Conservation (phyloP, 2,329 filamentous ascomycete genomes). For the Lasiodiplodia citricola region DNA sequence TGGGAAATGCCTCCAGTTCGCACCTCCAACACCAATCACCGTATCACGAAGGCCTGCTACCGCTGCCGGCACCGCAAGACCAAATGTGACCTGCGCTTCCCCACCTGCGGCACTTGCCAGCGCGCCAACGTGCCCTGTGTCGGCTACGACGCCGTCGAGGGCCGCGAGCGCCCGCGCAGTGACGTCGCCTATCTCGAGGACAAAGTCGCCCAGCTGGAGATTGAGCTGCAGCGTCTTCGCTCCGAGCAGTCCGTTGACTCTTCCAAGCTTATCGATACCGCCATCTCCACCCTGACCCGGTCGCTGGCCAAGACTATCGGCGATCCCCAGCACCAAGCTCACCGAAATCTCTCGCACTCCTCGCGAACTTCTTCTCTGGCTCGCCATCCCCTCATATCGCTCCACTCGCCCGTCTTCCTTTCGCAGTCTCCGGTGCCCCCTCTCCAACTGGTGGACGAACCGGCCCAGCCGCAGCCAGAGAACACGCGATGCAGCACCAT, state of each 20-base stretch:
- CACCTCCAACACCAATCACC: conserved; percentile 19
- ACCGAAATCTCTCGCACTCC: not conserved
- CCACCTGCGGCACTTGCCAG: conserved; percentile 15
- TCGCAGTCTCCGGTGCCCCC: conserved; percentile 9
- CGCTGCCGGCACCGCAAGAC: conserved; percentile 25
- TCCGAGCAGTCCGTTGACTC: conserved; percentile 19
- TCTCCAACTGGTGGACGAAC: not conserved
- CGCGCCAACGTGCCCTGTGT: conserved; percentile 20
- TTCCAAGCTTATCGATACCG: conserved; percentile 3
- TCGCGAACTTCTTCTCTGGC: not conserved
- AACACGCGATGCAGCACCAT: conserved; percentile 22
- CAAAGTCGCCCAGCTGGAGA: conserved; percentile 25
- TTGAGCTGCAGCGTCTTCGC: conserved; percentile 18
- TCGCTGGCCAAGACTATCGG: conserved; percentile 10
- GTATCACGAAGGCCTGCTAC: conserved; percentile 25
- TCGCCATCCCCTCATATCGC: not conserved
- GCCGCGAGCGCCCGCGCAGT: conserved; percentile 24
- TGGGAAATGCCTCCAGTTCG: conserved; percentile 22
- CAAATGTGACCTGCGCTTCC: conserved; percentile 23
- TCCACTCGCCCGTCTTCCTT: conserved; percentile 15
- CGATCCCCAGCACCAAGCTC: not conserved
- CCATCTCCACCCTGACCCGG: conserved; percentile 13
- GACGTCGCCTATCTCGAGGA: conserved; percentile 25
- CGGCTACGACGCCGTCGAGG: conserved; percentile 25
- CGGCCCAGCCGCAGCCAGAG: not conserved